Percentiles rank a stretch among this genome's conserved stretches.
Conservation (phyloP, 495 filamentous ascomycete genomes). For the Jackrogersella minutella region DNA sequence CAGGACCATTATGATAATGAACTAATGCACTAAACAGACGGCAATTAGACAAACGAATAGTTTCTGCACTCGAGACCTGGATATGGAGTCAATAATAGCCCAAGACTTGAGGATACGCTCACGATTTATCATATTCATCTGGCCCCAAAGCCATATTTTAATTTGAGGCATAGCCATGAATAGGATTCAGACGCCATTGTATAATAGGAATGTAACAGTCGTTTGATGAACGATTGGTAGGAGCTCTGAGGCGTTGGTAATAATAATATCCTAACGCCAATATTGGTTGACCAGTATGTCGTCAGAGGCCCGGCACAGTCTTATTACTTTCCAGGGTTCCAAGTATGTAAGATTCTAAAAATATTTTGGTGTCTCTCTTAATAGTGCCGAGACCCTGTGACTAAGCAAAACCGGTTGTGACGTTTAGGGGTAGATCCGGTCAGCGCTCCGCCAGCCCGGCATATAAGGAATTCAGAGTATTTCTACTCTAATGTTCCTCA, state of each 20-base stretch:
- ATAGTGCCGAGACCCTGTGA: neutral
- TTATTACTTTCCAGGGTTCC: too few relatives aligned
- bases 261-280: neutral
- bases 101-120: neutral
- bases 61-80: neutral
- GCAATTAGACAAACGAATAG: neutral
- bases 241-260: neutral
- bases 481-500: too few relatives aligned
- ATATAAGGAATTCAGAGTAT: too few relatives aligned
- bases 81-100: neutral
- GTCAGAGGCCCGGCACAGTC: too few relatives aligned
- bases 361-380: constrained; percentile 10
- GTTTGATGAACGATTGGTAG: neutral
- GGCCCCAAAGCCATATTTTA: neutral
- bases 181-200: neutral
- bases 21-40: neutral
- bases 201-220: neutral
- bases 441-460: too few relatives aligned
- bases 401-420: neutral
- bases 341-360: constrained; percentile 19
- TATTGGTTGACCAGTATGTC: constrained; percentile 5
- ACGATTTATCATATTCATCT: neutral
- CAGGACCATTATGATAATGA: constrained; percentile 4
- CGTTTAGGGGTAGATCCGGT: constrained; percentile 9
- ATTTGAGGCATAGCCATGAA: neutral